Percentiles rank a stretch among this genome's conserved stretches.
These are phyloP conservation scores for Scutellaria barbata DNA, from an alignment of 257 asterid genomes.

Conservation along the genomic window DNA sequence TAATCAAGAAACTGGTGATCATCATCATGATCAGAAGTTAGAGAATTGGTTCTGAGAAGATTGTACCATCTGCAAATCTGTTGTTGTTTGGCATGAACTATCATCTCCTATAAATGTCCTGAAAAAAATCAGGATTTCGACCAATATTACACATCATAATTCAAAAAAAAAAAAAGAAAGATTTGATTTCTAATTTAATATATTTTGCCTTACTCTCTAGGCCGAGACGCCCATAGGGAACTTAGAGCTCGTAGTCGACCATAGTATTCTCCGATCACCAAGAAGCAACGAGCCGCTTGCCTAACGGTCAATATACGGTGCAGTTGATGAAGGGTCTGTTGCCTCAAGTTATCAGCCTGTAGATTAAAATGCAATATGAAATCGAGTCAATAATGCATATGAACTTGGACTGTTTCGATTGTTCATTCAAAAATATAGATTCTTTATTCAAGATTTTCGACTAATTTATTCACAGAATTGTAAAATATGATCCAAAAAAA, in stretches of 20 bases:
- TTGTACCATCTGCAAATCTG: constrained; percentile 75
- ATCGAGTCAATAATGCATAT: background rate
- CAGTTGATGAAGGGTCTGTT: constrained; percentile 86
- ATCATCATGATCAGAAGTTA: constrained; percentile 60
- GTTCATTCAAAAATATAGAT: constrained; percentile 9
- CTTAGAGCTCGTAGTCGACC: constrained; percentile 88
- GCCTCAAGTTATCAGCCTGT: constrained; percentile 93
- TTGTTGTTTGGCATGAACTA: constrained; percentile 69
- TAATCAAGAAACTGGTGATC: constrained; percentile 21
- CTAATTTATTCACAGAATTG: constrained; percentile 26
- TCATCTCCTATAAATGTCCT: constrained; percentile 68
- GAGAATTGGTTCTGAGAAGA: constrained; percentile 75
- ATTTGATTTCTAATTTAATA: too few relatives aligned
- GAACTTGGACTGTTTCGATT: constrained; percentile 32
- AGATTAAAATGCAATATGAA: constrained; percentile 13
- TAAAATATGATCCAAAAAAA: background rate
- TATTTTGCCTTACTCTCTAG: constrained; percentile 70
- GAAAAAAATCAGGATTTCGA: constrained; percentile 31
- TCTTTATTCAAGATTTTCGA: background rate
- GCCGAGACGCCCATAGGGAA: constrained; percentile 93
- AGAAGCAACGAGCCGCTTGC: constrained; percentile 83
- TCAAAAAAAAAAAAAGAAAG: background rate
- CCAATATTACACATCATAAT: too few relatives aligned
- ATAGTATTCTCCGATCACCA: constrained; percentile 89
- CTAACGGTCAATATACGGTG: constrained; percentile 73